Percentiles rank a stretch among this genome's conserved stretches.
Evolutionary conservation across 2,329 filamentous ascomycete genomes (phyloP).

Genomic region (Bipolaris zeicola): DNA sequence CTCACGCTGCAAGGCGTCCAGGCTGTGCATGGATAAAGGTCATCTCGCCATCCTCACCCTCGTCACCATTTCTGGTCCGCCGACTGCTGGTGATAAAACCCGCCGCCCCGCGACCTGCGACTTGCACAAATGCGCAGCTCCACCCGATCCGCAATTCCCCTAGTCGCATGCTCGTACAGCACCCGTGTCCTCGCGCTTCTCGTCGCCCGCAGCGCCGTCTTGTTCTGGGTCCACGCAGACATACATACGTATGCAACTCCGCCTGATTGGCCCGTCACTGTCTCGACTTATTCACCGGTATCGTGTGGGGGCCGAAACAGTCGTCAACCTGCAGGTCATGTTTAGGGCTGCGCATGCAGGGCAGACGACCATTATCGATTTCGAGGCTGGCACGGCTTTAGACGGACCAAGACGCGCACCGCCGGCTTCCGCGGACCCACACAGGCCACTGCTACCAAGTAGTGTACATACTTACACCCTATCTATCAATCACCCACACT

Average conservation of each 20-base stretch:
- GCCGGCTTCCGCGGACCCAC: not conserved
- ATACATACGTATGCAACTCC: constrained; percentile 16
- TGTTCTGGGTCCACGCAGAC: constrained; percentile 16
- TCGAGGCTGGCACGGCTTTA: constrained; percentile 3
- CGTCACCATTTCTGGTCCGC: not conserved
- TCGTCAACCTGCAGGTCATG: constrained; percentile 13
- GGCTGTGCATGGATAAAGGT: constrained; percentile 22
- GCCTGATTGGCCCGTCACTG: constrained; percentile 13
- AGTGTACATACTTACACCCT: too few species aligned
- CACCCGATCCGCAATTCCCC: constrained; percentile 6
- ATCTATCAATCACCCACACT: too few species aligned
- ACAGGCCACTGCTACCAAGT: not conserved
- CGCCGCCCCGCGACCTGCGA: constrained; percentile 11
- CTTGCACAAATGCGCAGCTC: constrained; percentile 21
- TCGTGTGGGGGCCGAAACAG: constrained; percentile 29
- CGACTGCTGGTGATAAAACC: constrained; percentile 18
- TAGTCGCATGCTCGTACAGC: not conserved
- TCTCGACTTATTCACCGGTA: constrained; percentile 21
- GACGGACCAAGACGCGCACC: not conserved
- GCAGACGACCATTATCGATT: constrained; percentile 4
- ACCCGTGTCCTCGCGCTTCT: constrained; percentile 4
- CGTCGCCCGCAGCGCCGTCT: constrained; percentile 1
- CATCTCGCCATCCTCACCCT: constrained; percentile 9
- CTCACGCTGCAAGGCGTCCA: constrained; percentile 17
- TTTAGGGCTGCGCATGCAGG: constrained; percentile 10